Evolutionary conservation across 2,329 filamentous ascomycete genomes (phyloP), one percentile per base, ranked within the genome.

Genomic region (Juglanconis sp.): DNA sequence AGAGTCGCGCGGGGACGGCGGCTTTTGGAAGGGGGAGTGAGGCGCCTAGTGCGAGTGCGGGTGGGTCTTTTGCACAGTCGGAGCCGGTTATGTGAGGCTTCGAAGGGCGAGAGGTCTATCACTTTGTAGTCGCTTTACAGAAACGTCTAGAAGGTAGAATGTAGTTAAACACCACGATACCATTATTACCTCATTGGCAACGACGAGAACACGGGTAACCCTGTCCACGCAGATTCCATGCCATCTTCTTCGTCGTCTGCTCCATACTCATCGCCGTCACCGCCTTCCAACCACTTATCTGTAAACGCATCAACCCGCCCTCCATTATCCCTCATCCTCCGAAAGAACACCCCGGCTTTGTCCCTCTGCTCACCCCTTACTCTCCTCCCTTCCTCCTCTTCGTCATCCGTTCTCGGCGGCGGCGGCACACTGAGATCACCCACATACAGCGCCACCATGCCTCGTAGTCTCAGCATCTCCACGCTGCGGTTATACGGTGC

Each of bases 401-500:
- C 65, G 30, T 56, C 55, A 30, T 65, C 61, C 15, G 68, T 65
- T 30, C 67, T 62, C 34, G 74, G 67, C n/a, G 69, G 65, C 44
- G 70, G 66, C 0, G 79, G 78, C 30, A 87, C 68, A 32, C 76
- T 70, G 42, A 96, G 74, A 71, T 96, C 91, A 6, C 82, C 88
- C 15, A 91, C 78, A 80, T 91, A 96, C 15, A 95, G 76, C 1
- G 86, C 84, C 5, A 92, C 75, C 82, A 92, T 91, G 8, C 84
- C 92, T 55, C 91, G 81, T 31, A 96, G 76, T 52, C 88, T 79
- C 50, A 93, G 76, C 62, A 96, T 76, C 62, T 87, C 84, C 4
- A 78, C 73, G 66, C 87, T 87, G 59, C 87, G 85, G 35, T 86
- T 86, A 69, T 87, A 96, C 0, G 91, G 91, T 31, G 86, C 81